These are phyloP conservation scores for Wickerhamomyces tratensis DNA, from an alignment of 805 yeast species.

Conservation along the genomic window DNA sequence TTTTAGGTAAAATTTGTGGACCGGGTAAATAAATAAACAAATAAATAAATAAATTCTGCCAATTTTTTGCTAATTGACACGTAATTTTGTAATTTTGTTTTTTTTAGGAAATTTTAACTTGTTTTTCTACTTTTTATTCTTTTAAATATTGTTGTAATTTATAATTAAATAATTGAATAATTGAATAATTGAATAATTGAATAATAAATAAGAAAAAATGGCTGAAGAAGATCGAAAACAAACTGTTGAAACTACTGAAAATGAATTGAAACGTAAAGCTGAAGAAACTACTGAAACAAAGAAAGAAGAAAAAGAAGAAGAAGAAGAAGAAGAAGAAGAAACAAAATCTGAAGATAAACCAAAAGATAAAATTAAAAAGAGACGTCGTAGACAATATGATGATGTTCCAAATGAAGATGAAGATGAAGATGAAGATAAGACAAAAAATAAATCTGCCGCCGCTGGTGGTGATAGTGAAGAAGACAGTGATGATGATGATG, in stretches of 20 bases:
- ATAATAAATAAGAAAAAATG: constrained; percentile 8
- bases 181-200: no score
- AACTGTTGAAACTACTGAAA: constrained; percentile 3
- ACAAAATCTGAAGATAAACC: constrained; percentile 14
- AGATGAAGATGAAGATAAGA: constrained; percentile 31
- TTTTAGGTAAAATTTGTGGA: no score
- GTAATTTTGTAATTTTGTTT: no score
- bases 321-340: constrained; percentile 15
- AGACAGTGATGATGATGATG: constrained; percentile 43
- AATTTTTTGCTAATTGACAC: no score
- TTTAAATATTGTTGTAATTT: no score
- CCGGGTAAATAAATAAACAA: no score
- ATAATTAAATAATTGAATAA: no score
- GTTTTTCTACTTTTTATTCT: no score
- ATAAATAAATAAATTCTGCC: no score
- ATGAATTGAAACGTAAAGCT: not conserved
- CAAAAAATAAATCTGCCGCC: constrained; percentile 8
- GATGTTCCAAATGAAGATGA: constrained; percentile 49
- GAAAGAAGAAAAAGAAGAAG: constrained; percentile 11
- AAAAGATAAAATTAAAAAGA: constrained; percentile 34
- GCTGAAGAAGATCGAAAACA: constrained; percentile 12
- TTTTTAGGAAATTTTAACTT: no score
- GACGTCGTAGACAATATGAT: constrained; percentile 52
- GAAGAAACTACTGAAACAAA: constrained; percentile 6
- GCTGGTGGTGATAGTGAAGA: constrained; percentile 32